Conservation (phyloP, 345 rosid genomes). For the Rhizophora mangle region DNA sequence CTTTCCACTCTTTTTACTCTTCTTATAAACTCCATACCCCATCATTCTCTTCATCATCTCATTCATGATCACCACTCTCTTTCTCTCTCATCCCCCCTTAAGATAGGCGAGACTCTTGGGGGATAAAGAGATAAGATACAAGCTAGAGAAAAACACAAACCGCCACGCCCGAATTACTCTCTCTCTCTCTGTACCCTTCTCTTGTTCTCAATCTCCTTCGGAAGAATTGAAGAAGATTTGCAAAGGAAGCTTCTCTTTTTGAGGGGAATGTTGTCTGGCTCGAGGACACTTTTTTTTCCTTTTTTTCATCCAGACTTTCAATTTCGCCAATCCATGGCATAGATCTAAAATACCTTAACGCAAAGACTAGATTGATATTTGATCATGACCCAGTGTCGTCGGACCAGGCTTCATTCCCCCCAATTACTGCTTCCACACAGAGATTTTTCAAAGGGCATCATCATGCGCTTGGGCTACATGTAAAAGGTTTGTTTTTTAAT, state of each 20-base stretch:
- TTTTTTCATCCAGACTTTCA: slow-evolving; percentile 19
- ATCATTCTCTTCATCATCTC: slow-evolving; percentile 39
- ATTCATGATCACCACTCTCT: slow-evolving; percentile 23
- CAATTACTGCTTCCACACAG: slow-evolving; percentile 52
- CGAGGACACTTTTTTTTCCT: slow-evolving; percentile 57
- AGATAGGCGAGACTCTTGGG: slow-evolving; percentile 63
- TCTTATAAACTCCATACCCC: slow-evolving; percentile 30
- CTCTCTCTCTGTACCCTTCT: not conserved
- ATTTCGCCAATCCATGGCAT: not conserved
- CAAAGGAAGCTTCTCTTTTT: slow-evolving; percentile 45
- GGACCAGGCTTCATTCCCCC: slow-evolving; percentile 99
- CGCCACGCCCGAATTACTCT: not conserved
- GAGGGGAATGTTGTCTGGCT: slow-evolving; percentile 99
- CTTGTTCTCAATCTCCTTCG: not conserved
- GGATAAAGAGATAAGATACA: slow-evolving; percentile 29
- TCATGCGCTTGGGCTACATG: slow-evolving; percentile 5
- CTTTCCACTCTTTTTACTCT: slow-evolving; percentile 31
- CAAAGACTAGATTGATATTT: slow-evolving; percentile 2
- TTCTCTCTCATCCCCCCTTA: slow-evolving; percentile 42
- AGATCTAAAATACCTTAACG: slow-evolving; percentile 25
- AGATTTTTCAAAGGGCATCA: not conserved
- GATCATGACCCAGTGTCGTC: slow-evolving; percentile 50
- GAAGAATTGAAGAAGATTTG: slow-evolving; percentile 1
- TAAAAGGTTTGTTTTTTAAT: slow-evolving; percentile 34
- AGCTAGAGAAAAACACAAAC: not conserved